Conservation (phyloP, 202 grass and related monocot genomes). For the Carex arenaria region DNA sequence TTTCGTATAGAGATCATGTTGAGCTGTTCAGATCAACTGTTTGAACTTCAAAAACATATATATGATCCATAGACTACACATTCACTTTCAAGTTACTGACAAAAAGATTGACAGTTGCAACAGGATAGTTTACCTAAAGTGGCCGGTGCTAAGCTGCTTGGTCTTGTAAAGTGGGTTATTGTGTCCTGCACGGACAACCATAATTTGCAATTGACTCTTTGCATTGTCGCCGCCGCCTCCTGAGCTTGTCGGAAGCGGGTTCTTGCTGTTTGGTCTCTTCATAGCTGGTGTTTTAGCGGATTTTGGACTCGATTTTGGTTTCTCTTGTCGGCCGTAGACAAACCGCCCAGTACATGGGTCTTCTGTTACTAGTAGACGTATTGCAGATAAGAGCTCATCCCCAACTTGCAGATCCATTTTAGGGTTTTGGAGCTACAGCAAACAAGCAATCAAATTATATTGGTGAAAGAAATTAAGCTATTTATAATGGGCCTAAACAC, state of each 20-base stretch:
- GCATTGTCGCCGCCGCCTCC: slow-evolving; percentile 77
- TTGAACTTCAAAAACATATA: too few species aligned
- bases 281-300: slow-evolving; percentile 54
- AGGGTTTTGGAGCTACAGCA: slow-evolving; percentile 76
- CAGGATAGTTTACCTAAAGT: slow-evolving; percentile 35
- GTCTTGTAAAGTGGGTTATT: slow-evolving; percentile 73
- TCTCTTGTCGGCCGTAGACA: slow-evolving; percentile 69
- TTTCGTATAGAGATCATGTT: too few species aligned
- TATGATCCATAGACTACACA: too few species aligned
- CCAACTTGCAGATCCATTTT: slow-evolving; percentile 74
- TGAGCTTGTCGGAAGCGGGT: slow-evolving; percentile 26
- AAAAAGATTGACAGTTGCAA: not conserved
- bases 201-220: slow-evolving; percentile 85
- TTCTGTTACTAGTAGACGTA: slow-evolving; percentile 62
- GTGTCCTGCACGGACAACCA: slow-evolving; percentile 61
- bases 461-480: not conserved
- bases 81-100: not conserved
- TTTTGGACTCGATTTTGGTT: slow-evolving; percentile 20
- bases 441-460: not conserved
- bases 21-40: too few species aligned
- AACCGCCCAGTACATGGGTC: slow-evolving; percentile 84
- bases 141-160: slow-evolving; percentile 61
- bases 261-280: slow-evolving; percentile 27
- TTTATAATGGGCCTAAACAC: not conserved
- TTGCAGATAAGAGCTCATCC: slow-evolving; percentile 78